Conservation (phyloP, 352 stramenopile species). For the Stramenopiles sp. region DNA sequence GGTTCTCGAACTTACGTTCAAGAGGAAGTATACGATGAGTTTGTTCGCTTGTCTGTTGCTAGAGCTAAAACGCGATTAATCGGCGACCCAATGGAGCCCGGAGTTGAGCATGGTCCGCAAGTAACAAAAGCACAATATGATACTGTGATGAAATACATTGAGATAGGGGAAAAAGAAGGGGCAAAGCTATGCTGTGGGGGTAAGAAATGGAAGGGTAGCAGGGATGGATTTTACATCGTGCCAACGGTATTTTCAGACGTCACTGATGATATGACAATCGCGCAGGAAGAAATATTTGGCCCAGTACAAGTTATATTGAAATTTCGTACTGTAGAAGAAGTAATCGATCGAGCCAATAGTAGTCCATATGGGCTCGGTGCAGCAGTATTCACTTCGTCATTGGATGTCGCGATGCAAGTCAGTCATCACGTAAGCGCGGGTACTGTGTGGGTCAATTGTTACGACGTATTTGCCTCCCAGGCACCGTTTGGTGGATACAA, state of each 20-base stretch:
- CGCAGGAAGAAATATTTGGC: conserved; percentile 73
- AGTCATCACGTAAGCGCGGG: conserved; percentile 30
- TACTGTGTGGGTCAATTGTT: conserved; percentile 50
- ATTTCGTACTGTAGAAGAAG: conserved; percentile 64
- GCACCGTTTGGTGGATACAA: neutral
- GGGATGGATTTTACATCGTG: conserved; percentile 30
- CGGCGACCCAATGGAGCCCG: conserved; percentile 32
- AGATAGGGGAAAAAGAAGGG: conserved; percentile 37
- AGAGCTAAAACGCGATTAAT: conserved; percentile 34
- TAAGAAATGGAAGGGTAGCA: too few species aligned
- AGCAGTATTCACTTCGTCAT: conserved; percentile 34
- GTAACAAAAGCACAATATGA: conserved; percentile 37
- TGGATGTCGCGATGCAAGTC: conserved; percentile 27
- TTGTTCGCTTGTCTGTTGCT: conserved; percentile 40
- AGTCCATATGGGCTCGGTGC: conserved; percentile 58
- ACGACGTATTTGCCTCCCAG: conserved; percentile 48
- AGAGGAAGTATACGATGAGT: conserved; percentile 57
- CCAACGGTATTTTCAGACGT: conserved; percentile 31
- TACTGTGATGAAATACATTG: conserved; percentile 38
- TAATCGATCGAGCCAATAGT: conserved; percentile 57
- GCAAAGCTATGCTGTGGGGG: too few species aligned
- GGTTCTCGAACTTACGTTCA: conserved; percentile 63
- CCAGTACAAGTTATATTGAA: conserved; percentile 61
- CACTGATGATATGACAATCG: conserved; percentile 58
- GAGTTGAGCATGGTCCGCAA: conserved; percentile 35